These are phyloP conservation scores for Salvia miltiorrhiza DNA, from an alignment of 257 asterid species.

Conservation along the genomic window DNA sequence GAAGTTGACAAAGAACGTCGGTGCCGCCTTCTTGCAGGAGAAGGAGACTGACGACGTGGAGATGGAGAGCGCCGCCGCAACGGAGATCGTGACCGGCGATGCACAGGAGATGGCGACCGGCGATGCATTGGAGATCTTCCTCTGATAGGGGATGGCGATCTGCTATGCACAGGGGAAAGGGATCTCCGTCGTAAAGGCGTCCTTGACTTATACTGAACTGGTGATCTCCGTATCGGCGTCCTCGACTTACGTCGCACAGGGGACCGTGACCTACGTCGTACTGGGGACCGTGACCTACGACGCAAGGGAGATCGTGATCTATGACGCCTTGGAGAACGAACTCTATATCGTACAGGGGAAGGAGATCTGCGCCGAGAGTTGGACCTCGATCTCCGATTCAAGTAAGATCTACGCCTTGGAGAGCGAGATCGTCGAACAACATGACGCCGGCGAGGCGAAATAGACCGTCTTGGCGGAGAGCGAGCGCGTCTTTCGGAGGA, in stretches of 20 bases:
- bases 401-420: slow-evolving; percentile 51
- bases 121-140: slow-evolving; percentile 30
- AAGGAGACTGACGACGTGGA: slow-evolving; percentile 27
- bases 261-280: slow-evolving; percentile 40
- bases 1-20: slow-evolving; percentile 57
- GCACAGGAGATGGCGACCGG: slow-evolving; percentile 36
- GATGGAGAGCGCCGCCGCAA: slow-evolving; percentile 46
- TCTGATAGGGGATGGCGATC: slow-evolving; percentile 45
- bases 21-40: slow-evolving; percentile 44
- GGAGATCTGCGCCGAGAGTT: slow-evolving; percentile 59
- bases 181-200: slow-evolving; percentile 36
- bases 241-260: slow-evolving; percentile 34
- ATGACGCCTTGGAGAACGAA: slow-evolving; percentile 51
- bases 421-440: slow-evolving; percentile 49
- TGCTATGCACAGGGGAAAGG: slow-evolving; percentile 27
- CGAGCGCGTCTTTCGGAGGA: slow-evolving; percentile 52
- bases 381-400: slow-evolving; percentile 45
- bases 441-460: slow-evolving; percentile 54
- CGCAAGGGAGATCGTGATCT: slow-evolving; percentile 58
- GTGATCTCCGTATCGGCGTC: slow-evolving; percentile 40
- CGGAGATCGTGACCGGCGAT: slow-evolving; percentile 32
- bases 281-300: slow-evolving; percentile 42
- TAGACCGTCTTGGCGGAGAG: slow-evolving; percentile 51
- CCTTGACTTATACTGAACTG: slow-evolving; percentile 30
- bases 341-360: slow-evolving; percentile 52